These are phyloP conservation scores for Cordyceps farinosa DNA, from an alignment of 2,329 filamentous ascomycete genomes.

Conservation along the genomic window DNA sequence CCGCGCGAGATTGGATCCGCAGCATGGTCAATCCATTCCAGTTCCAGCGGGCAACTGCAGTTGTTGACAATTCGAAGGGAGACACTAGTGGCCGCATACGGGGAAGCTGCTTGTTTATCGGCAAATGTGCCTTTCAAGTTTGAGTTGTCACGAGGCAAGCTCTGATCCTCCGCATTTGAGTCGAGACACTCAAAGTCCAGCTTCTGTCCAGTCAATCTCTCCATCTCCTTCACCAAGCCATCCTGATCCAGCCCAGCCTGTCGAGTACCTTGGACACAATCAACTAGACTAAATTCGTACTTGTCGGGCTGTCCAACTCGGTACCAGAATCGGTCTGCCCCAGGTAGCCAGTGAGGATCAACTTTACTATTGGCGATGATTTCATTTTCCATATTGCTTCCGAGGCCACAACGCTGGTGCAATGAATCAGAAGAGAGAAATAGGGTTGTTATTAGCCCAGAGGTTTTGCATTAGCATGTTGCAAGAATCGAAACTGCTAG, in stretches of 20 bases:
- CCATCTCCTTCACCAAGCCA: background rate
- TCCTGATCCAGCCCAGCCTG: background rate
- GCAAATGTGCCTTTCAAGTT: background rate
- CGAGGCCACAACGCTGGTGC: background rate
- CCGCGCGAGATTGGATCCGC: background rate
- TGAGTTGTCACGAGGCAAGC: background rate
- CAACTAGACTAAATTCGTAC: background rate
- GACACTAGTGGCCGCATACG: background rate
- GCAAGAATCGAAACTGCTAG: background rate
- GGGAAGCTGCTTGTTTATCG: background rate
- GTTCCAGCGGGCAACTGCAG: background rate
- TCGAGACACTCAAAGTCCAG: background rate
- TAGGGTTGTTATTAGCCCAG: background rate
- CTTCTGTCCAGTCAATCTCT: background rate
- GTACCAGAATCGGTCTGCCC: background rate
- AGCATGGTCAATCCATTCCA: background rate
- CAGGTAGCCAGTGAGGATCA: background rate
- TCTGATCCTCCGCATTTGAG: background rate
- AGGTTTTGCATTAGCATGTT: no score
- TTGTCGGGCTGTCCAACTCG: background rate
- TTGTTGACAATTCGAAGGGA: background rate
- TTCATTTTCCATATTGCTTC: background rate
- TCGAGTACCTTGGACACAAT: background rate
- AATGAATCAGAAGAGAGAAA: background rate
- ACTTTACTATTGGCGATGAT: background rate